These are phyloP conservation scores for Entelexis paramagnoliae DNA, from an alignment of 1,139 yeast genomes.

Conservation along the genomic window DNA sequence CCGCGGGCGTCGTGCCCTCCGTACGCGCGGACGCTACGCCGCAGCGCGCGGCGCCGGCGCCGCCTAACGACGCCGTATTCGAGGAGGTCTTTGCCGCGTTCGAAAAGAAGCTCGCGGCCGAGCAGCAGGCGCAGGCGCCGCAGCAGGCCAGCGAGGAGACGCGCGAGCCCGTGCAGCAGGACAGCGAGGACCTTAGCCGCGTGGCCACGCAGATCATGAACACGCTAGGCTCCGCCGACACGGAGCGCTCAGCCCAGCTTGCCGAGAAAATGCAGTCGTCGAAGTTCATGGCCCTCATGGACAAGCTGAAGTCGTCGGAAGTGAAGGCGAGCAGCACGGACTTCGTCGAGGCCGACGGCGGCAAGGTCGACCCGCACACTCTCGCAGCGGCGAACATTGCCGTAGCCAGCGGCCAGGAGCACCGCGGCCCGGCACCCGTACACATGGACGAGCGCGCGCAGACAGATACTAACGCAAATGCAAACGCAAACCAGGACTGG, in stretches of 20 bases:
- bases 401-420: background rate
- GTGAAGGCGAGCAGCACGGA: constrained; percentile 30
- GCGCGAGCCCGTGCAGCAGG: background rate
- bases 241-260: constrained; percentile 21
- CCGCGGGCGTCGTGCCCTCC: background rate
- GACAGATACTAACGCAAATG: background rate
- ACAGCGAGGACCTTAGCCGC: constrained; percentile 27
- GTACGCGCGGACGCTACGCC: background rate
- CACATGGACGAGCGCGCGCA: background rate
- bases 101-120: constrained; percentile 14
- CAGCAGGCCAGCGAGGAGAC: constrained; percentile 8
- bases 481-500: constrained; percentile 11
- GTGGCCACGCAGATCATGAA: constrained; percentile 29
- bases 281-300: constrained; percentile 35
- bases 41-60: constrained; percentile 1
- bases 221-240: constrained; percentile 22
- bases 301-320: constrained; percentile 30
- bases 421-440: background rate
- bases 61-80: constrained; percentile 9
- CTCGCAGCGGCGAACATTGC: background rate
- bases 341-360: constrained; percentile 29
- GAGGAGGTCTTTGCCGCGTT: constrained; percentile 20
- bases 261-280: constrained; percentile 32
- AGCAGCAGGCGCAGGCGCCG: constrained; percentile 3
- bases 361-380: constrained; percentile 20